A percentile compares a stretch with the other conserved stretches of the same genome.
phyloP scores from a whole-genome alignment of 2,329 filamentous ascomycete genomes.

The Colletotrichum liaoningense region DNA sequence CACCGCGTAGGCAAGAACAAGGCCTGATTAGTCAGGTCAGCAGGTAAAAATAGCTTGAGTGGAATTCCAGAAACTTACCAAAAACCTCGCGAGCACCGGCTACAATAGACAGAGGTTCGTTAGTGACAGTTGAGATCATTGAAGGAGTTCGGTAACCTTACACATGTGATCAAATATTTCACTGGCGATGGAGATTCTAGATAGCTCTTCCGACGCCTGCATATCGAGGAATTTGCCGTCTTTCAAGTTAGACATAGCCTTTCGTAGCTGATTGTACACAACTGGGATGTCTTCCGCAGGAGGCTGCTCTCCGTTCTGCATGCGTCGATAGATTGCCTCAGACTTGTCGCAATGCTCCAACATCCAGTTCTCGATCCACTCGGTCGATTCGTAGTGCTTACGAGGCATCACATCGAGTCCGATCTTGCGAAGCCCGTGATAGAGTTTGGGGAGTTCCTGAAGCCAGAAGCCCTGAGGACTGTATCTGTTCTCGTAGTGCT shows the following conservation, averaged over 20 bases:
- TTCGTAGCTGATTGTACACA: background rate
- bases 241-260: background rate
- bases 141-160: background rate
- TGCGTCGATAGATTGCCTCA: background rate
- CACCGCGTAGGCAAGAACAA: background rate
- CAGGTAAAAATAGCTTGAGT: background rate
- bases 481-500: background rate
- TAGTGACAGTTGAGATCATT: background rate
- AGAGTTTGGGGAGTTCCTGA: background rate
- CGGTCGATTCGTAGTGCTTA: background rate
- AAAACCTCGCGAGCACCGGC: background rate
- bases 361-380: background rate
- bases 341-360: background rate
- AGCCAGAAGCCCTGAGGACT: background rate
- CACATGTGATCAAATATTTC: background rate
- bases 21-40: background rate
- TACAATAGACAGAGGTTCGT: background rate
- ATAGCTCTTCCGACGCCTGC: background rate
- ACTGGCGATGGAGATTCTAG: background rate
- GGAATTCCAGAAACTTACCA: background rate
- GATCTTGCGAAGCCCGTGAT: background rate
- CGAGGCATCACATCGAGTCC: background rate
- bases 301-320: background rate
- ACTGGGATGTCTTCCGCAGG: background rate
- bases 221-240: background rate